Evolutionary conservation across 352 stramenopile genomes (phyloP), one percentile per base, ranked within the genome.

Genomic region (Pythium periplocum): DNA sequence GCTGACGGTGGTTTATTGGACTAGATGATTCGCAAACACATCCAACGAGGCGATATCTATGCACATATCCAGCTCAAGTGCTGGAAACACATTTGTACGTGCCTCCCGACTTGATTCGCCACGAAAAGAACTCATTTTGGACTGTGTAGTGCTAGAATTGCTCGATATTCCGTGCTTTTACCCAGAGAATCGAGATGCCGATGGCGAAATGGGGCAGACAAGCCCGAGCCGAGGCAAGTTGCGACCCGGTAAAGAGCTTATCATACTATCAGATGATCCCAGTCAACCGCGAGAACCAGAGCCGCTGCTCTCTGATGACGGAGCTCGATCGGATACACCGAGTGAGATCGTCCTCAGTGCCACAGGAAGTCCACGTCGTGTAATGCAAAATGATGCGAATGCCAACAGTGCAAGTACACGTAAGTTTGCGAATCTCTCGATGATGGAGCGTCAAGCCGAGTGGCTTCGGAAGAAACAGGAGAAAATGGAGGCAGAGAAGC

Each of bases 391-490:
- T 0, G 8, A 34, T 3, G 31, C 42, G 8, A 62, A 37, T 32
- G 6, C 36, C 31, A 41, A 1, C 2, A 49, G 30, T 4, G 51
- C 61, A 17, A 62, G 46, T 43, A 53, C 51, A 0, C 85, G 84
- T 55, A 76, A 71, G 34, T 86, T 93, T 53, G 64, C 70, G 6
- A 68, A 58, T 26, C 58, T 93, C 61, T 88, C 80, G 6, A 83
- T 93, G 68, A 73, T 89, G 55, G 83, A 93, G 56, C 77, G 83
- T 3, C 83, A 93, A 39, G 72, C 81, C 48, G 73, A 91, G 60
- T 91, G 81, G 80, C 66, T 93, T 10, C 53, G 61, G 34, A 87
- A 87, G 64, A 93, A 91, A 35, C 72, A 88, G 32, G 77, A 90
- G 33, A 90, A 90, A 53, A 64, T 87, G 52, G 78, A 80, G 35